Evolutionary conservation across 352 stramenopile genomes (phyloP).

Genomic region (Phytophthora sojae): DNA sequence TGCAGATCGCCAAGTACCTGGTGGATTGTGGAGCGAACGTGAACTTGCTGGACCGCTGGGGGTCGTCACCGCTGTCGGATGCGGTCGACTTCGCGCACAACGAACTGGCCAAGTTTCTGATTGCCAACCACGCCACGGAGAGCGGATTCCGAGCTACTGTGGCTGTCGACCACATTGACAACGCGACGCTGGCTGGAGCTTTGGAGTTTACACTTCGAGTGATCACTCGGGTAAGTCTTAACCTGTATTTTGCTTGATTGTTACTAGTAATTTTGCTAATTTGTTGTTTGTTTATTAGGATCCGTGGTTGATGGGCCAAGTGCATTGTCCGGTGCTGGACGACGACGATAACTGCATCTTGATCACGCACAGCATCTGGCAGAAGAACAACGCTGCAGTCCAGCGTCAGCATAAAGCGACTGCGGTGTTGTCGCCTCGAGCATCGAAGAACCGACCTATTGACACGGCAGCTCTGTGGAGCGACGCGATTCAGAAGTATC

Average conservation of each 20-base stretch:
- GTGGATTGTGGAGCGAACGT: slow-evolving; percentile 78
- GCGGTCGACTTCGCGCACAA: slow-evolving; percentile 85
- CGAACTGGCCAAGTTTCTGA: slow-evolving; percentile 70
- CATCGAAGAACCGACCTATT: slow-evolving; percentile 30
- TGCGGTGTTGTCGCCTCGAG: slow-evolving; percentile 30
- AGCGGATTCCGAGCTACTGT: slow-evolving; percentile 66
- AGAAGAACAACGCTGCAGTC: slow-evolving; percentile 42
- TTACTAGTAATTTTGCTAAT: background rate
- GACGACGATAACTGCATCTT: slow-evolving; percentile 69
- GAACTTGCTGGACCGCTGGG: slow-evolving; percentile 83
- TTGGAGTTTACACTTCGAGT: slow-evolving; percentile 76
- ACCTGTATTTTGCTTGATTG: background rate
- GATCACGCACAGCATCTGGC: slow-evolving; percentile 77
- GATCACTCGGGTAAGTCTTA: slow-evolving; percentile 56
- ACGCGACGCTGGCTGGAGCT: slow-evolving; percentile 55
- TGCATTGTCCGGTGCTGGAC: slow-evolving; percentile 73
- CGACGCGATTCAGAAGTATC: slow-evolving; percentile 76
- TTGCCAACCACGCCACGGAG: slow-evolving; percentile 68
- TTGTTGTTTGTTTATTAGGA: slow-evolving; percentile 37
- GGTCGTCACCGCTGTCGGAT: slow-evolving; percentile 75
- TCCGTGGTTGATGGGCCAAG: slow-evolving; percentile 78
- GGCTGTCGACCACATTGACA: slow-evolving; percentile 71
- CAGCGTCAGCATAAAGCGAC: slow-evolving; percentile 12
- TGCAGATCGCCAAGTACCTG: slow-evolving; percentile 67
- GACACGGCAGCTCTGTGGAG: slow-evolving; percentile 42